Evolutionary conservation across 768 basidiomycete species (phyloP), one percentile per base, ranked within the genome.

Genomic region (Suillus ampliporus): DNA sequence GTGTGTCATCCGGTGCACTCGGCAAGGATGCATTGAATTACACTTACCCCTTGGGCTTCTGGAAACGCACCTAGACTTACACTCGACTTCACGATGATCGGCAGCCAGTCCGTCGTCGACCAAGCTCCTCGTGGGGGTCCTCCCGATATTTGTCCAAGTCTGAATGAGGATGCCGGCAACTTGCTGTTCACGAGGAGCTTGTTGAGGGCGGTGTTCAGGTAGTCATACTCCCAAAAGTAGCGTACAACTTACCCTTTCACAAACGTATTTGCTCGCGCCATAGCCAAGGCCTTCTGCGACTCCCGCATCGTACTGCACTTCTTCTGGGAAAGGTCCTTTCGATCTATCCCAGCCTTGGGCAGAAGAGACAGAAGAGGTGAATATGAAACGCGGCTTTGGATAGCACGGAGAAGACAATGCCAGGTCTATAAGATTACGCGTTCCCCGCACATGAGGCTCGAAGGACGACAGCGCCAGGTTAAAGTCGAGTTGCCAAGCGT

Each of bases 121-220:
- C 83, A 84, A 0, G 77, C 76, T 21, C 83, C 83, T 10, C 72
- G 73, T 1, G 68, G 69, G 0, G 60, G 62, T 26, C 80, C 80
- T 17, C 83, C 83, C 31, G 71, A 73, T 8, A 84, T 69, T 61
- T 86, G 84, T 0, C 83, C 84, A 11, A 83, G 77, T 3, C 85
- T 73, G 34, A 84, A 69, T 2, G 77, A 77, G 0, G 76, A 72
- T 0, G 70, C 71, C 8, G 72, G 72, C 4, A 84, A 61, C 3
- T 78, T 74, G 9, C 80, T 80, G 53, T 73, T 72, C 4, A 69
- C 69, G 31, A 85, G 74, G 9, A 84, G 69, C 74, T 80, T 37
- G 38, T 50, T 7, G 3, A 10, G 21, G 11, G 5, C 1, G n/a
- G n/a, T n/a, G n/a, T n/a, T n/a, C n/a, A n/a, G n/a, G n/a, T n/a